phyloP scores from a whole-genome alignment of 2,329 filamentous ascomycete species.

The Aspergillus sp. region DNA sequence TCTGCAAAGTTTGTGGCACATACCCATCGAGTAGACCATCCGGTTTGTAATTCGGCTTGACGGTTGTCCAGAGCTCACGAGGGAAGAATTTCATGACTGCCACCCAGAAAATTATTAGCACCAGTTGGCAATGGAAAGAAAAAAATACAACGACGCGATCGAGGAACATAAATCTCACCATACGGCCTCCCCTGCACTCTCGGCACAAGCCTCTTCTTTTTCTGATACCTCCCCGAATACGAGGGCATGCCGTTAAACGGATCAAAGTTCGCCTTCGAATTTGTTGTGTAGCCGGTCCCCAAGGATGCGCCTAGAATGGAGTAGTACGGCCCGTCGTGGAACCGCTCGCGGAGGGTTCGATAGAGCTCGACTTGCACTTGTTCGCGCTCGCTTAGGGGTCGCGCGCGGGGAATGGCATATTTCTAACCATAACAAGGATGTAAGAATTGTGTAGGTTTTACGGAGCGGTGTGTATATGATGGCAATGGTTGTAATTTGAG shows the following conservation, averaged over 20 bases:
- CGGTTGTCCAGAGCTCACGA: conserved; percentile 55
- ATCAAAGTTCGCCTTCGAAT: conserved; percentile 53
- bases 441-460: not conserved
- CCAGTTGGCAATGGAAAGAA: not conserved
- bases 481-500: not conserved
- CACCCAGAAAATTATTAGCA: not conserved
- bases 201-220: conserved; percentile 56
- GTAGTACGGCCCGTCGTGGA: conserved; percentile 62
- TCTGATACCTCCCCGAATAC: conserved; percentile 59
- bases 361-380: conserved; percentile 50
- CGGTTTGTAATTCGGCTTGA: conserved; percentile 49
- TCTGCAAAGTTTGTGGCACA: conserved; percentile 18
- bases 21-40: conserved; percentile 33
- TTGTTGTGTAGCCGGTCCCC: conserved; percentile 42
- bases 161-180: conserved; percentile 42
- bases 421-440: conserved; percentile 24
- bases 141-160: not conserved
- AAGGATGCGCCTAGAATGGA: conserved; percentile 48
- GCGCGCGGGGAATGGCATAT: conserved; percentile 37
- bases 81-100: conserved; percentile 60
- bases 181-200: conserved; percentile 56
- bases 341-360: conserved; percentile 52
- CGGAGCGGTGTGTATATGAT: not conserved
- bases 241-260: conserved; percentile 63
- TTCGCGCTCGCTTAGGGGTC: conserved; percentile 43